phyloP scores from a whole-genome alignment of 768 basidiomycete species.

The Coprinellus aureogranulatus region DNA sequence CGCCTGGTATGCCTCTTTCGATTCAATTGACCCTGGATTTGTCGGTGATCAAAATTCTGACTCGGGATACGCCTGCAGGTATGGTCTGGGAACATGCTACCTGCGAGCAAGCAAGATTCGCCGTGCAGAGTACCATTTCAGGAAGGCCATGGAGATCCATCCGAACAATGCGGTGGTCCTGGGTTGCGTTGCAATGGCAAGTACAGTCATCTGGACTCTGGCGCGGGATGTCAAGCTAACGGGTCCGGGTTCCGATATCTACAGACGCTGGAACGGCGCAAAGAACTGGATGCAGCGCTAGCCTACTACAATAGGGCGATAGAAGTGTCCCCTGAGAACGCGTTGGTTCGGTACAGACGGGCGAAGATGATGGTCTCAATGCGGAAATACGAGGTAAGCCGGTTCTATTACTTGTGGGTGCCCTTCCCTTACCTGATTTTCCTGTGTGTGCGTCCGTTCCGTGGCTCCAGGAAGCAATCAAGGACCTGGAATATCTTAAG shows the following conservation, averaged over 20 bases:
- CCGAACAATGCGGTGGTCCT: slow-evolving; percentile 93
- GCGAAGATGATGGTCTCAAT: slow-evolving; percentile 87
- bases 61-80: slow-evolving; percentile 56
- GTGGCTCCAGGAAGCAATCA: slow-evolving; percentile 64
- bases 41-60: slow-evolving; percentile 12
- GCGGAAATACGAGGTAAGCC: slow-evolving; percentile 72
- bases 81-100: slow-evolving; percentile 97
- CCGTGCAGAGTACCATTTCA: slow-evolving; percentile 95
- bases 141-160: slow-evolving; percentile 88
- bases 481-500: slow-evolving; percentile 77
- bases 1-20: slow-evolving; percentile 79
- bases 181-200: slow-evolving; percentile 93
- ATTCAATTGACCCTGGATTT: slow-evolving; percentile 16
- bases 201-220: slow-evolving; percentile 32
- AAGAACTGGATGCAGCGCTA: slow-evolving; percentile 74
- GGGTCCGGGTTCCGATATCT: slow-evolving; percentile 24
- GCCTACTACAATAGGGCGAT: slow-evolving; percentile 57
- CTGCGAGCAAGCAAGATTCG: slow-evolving; percentile 90
- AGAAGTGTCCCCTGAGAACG: slow-evolving; percentile 85
- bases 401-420: slow-evolving; percentile 27
- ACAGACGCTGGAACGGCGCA: slow-evolving; percentile 86
- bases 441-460: slow-evolving; percentile 4
- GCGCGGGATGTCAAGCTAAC: slow-evolving; percentile 21
- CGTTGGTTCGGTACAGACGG: slow-evolving; percentile 90
- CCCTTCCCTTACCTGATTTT: slow-evolving; percentile 1